A percentile compares a stretch with the other conserved stretches of the same genome.
phyloP scores from a whole-genome alignment of 352 stramenopile species.

The Globisporangium mamillatum region DNA sequence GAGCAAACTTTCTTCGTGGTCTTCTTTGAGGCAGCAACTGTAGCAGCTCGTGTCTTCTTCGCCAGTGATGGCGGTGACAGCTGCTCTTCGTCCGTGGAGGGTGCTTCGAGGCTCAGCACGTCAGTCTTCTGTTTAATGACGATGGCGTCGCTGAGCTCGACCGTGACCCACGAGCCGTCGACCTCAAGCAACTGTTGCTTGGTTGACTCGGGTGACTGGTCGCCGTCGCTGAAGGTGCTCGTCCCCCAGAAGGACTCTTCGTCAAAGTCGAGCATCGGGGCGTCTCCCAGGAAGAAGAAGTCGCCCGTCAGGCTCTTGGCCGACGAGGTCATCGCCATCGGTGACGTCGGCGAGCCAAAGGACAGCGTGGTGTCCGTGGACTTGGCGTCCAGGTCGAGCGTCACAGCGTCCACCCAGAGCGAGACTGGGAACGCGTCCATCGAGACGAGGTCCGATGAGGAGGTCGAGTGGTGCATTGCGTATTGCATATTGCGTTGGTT shows the following conservation, averaged over 20 bases:
- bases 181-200: not conserved
- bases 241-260: not conserved
- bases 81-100: not conserved
- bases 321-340: not conserved
- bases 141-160: not conserved
- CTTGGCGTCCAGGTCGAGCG: not conserved
- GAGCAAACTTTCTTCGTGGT: not conserved
- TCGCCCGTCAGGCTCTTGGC: not conserved
- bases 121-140: not conserved
- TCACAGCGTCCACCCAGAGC: not conserved
- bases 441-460: not conserved
- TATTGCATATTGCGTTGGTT: too few species aligned
- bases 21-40: not conserved
- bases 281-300: not conserved
- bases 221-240: not conserved
- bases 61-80: not conserved
- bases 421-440: slow-evolving; percentile 1
- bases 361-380: not conserved
- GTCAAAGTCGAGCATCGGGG: slow-evolving; percentile 2
- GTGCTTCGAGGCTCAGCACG: not conserved
- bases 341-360: not conserved
- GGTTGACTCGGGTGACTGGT: not conserved
- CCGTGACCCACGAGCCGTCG: not conserved
- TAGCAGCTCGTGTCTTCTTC: not conserved
- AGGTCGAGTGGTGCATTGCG: not conserved